These are phyloP conservation scores for Chrysochromulina parva DNA, from an alignment of 78 protist genomes.

Conservation along the genomic window DNA sequence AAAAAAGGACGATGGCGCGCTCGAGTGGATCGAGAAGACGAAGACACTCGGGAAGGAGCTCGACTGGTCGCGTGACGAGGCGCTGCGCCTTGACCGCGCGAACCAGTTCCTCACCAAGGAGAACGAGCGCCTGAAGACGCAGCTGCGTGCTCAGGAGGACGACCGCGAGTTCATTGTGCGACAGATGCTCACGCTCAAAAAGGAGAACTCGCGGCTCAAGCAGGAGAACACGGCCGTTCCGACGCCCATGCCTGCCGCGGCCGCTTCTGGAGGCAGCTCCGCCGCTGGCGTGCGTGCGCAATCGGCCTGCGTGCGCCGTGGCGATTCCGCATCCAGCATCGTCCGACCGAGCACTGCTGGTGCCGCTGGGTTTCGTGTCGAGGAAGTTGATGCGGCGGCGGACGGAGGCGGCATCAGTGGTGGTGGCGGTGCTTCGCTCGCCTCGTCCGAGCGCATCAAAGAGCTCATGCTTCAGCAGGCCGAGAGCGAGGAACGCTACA, in stretches of 20 bases:
- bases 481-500: background rate
- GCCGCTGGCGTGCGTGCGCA: too few species aligned
- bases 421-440: background rate
- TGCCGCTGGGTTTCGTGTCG: too few species aligned
- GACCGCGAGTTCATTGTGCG: constrained; percentile 3
- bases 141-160: background rate
- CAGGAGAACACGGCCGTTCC: too few species aligned
- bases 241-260: too few species aligned
- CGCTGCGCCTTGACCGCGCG: background rate
- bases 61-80: constrained; percentile 19
- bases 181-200: background rate
- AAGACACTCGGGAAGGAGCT: constrained; percentile 4
- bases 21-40: constrained; percentile 17
- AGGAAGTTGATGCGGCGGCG: too few species aligned
- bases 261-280: too few species aligned
- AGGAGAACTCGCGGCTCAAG: constrained; percentile 2
- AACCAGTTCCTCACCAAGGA: background rate
- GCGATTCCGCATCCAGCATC: too few species aligned
- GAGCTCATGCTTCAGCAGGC: background rate
- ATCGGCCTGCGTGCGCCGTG: too few species aligned
- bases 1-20: constrained; percentile 21
- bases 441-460: background rate
- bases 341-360: too few species aligned
- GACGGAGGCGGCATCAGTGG: too few species aligned
- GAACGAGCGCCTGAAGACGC: background rate